Conservation (phyloP, 495 filamentous ascomycete species). For the Geoglossum glabrum region DNA sequence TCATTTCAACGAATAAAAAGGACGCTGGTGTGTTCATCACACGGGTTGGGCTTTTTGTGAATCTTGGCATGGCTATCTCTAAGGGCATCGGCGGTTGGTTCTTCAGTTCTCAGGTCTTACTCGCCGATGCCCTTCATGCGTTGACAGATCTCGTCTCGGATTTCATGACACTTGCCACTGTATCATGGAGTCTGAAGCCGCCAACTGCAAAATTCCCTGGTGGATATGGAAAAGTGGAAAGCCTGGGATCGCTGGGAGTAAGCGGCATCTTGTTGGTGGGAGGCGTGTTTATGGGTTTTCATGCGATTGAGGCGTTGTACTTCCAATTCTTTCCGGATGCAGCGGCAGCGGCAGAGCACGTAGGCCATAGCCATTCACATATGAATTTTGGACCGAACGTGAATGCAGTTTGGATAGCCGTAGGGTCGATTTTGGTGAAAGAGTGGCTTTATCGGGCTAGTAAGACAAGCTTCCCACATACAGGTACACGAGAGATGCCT, state of each 20-base stretch:
- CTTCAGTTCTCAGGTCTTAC: conserved; percentile 84
- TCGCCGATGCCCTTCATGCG: conserved; percentile 89
- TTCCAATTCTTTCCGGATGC: conserved; percentile 63
- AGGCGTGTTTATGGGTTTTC: conserved; percentile 75
- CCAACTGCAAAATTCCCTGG: conserved; percentile 66
- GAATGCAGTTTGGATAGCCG: conserved; percentile 91
- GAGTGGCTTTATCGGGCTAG: conserved; percentile 95
- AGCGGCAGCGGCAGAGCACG: conserved; percentile 34
- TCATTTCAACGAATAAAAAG: conserved; percentile 70
- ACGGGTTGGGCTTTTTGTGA: conserved; percentile 74
- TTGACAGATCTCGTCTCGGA: conserved; percentile 89
- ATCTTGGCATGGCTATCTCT: conserved; percentile 78
- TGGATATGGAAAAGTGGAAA: conserved; percentile 96
- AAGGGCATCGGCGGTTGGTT: conserved; percentile 84
- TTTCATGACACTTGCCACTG: conserved; percentile 77
- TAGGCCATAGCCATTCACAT: conserved; percentile 35
- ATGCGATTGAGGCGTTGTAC: conserved; percentile 52
- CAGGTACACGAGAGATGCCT: not conserved
- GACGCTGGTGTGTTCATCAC: conserved; percentile 94
- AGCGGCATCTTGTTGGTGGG: conserved; percentile 73
- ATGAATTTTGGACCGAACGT: conserved; percentile 51
- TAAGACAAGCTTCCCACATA: conserved; percentile 27
- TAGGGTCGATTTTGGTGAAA: conserved; percentile 73
- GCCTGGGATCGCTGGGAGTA: conserved; percentile 78
- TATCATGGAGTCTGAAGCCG: conserved; percentile 71